A percentile compares a stretch with the other conserved stretches of the same genome.
Conservation (phyloP, 2,329 filamentous ascomycete genomes). For the Chalara sp. region DNA sequence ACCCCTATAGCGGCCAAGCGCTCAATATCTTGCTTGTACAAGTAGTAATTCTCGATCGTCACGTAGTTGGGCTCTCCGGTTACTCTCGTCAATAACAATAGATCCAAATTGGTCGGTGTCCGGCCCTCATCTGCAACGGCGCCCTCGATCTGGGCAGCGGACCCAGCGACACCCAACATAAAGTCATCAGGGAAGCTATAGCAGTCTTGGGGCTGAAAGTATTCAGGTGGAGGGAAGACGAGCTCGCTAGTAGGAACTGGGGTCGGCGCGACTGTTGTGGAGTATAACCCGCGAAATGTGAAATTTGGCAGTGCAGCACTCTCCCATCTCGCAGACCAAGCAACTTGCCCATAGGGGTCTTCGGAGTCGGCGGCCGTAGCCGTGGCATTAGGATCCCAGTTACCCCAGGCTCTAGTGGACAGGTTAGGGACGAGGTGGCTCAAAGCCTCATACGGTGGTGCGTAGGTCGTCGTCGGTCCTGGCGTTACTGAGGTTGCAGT, state of each 20-base stretch:
- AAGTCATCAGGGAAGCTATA: slow-evolving; percentile 39
- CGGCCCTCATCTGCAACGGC: slow-evolving; percentile 36
- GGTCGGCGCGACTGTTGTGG: slow-evolving; percentile 48
- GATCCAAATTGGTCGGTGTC: slow-evolving; percentile 33
- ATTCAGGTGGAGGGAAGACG: slow-evolving; percentile 40
- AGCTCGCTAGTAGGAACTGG: slow-evolving; percentile 47
- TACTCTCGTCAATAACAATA: slow-evolving; percentile 36
- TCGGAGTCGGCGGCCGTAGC: slow-evolving; percentile 27
- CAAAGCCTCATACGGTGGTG: slow-evolving; percentile 28
- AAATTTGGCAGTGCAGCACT: slow-evolving; percentile 29
- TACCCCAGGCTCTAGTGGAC: slow-evolving; percentile 34
- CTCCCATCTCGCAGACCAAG: slow-evolving; percentile 32
- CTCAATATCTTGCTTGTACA: slow-evolving; percentile 49
- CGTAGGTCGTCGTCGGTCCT: slow-evolving; percentile 28
- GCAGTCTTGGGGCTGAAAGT: slow-evolving; percentile 16
- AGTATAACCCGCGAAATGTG: slow-evolving; percentile 28
- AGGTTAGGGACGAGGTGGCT: slow-evolving; percentile 29
- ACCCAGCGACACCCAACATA: slow-evolving; percentile 39
- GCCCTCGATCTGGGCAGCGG: slow-evolving; percentile 38
- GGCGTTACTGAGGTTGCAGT: slow-evolving; percentile 29
- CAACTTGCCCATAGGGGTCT: slow-evolving; percentile 32
- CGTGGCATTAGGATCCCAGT: slow-evolving; percentile 31
- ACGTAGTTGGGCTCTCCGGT: slow-evolving; percentile 20
- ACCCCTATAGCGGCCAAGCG: slow-evolving; percentile 44
- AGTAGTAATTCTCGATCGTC: slow-evolving; percentile 43